Evolutionary conservation across 768 basidiomycete species (phyloP).

Genomic region (Boletus rubroflammeus): DNA sequence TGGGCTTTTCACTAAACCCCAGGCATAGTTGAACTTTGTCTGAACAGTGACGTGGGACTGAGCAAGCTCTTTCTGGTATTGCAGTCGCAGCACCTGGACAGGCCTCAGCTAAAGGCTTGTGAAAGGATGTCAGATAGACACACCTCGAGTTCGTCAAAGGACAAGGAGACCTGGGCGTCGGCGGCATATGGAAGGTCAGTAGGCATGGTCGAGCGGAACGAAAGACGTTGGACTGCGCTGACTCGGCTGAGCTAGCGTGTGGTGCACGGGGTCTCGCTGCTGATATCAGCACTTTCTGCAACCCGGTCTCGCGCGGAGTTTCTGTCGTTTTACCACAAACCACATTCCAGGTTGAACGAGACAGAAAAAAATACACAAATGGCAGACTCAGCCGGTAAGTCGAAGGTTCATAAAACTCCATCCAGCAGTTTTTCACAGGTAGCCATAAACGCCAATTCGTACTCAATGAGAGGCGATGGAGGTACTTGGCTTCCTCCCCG

Average conservation of each 20-base stretch:
- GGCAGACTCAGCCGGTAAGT: conserved; percentile 60
- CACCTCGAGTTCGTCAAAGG: conserved; percentile 89
- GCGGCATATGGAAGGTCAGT: conserved; percentile 95
- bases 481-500: conserved; percentile 33
- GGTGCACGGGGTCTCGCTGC: conserved; percentile 22
- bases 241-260: background rate
- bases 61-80: conserved; percentile 85
- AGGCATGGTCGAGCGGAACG: conserved; percentile 41
- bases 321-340: conserved; percentile 22
- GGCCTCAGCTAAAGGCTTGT: background rate
- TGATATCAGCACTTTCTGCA: conserved; percentile 25
- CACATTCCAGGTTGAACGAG: conserved; percentile 20
- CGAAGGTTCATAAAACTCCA: conserved; percentile 7
- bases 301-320: conserved; percentile 13
- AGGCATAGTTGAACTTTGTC: conserved; percentile 96
- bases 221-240: conserved; percentile 14
- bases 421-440: conserved; percentile 26
- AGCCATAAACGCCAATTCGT: conserved; percentile 28
- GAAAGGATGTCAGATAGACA: background rate
- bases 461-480: conserved; percentile 32
- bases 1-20: conserved; percentile 95
- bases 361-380: conserved; percentile 29
- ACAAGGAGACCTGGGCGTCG: conserved; percentile 85
- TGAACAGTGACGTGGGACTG: conserved; percentile 87
- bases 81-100: conserved; percentile 70